Evolutionary conservation across 257 asterid species (phyloP), one percentile per base, ranked within the genome.

Genomic region (Jacaranda mimosifolia): DNA sequence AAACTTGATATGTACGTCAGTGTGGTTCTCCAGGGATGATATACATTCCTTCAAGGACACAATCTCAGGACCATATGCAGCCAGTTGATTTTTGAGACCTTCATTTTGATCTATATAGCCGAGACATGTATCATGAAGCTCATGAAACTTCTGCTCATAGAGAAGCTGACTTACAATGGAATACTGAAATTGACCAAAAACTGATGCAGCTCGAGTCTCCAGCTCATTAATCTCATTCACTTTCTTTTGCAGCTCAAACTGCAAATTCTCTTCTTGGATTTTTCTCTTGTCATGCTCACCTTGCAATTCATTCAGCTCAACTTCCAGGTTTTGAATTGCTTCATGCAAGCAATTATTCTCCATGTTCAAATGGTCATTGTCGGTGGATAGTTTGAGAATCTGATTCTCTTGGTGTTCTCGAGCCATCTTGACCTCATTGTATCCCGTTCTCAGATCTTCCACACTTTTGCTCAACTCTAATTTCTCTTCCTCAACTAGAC

Each of bases 131-230:
- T 88, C 85, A 40, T 71, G 55, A 68, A 96, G 92, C 84, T 93
- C 97, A 62, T 72, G 82, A 80, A 87, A 81, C 91, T 87, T 96
- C 85, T 88, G 94, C 88, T 91, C 94, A 7, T 87, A 88, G 15
- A 93, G 80, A 77, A 88, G 77, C 77, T 88, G 92, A 73, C 82
- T 80, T 78, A 90, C 62, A 77, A 83, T 83, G 18, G 90, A 87
- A 77, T 74, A 70, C 82, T 89, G 94, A 81, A 93, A 77, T 74
- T 93, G 90, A 76, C 88, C 85, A 45, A 90, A 90, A 56, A 87
- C 67, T 48, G 74, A 85, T 43, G 81, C 80, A 74, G 87, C 89
- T 81, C 78, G 83, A 45, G 60, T 58, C 86, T 93, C 97, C 92
- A 87, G 86, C 77, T 75, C 86, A 26, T 83, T 67, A 67, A 83